Base-by-base conservation (phyloP, 2,329 filamentous ascomycete species). In the Fusarium dimerum region DNA sequence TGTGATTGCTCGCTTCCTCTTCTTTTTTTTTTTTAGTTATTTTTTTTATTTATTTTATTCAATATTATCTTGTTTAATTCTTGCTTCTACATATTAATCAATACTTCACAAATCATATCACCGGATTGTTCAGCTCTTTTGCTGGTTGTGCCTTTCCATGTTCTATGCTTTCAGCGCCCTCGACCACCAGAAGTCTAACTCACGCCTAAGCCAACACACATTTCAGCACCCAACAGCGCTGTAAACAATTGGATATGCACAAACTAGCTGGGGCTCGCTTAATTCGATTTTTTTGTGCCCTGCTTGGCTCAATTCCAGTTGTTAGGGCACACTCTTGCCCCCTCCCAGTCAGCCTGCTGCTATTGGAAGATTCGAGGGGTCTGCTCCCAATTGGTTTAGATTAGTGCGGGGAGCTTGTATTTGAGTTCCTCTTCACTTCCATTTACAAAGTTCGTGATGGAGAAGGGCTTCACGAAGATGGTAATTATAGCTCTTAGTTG, bases 1-100 rank as follows among this genome's bases (percentile, higher is more conserved):
- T 26, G 20, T 26, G 20, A 26, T 26, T 26, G 20, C 20, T 26
- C 20, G 20, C 20, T 26, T 26, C 20, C 20, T 26, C 20, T 26
- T 26, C 43, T 18, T 32, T 43, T 43, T 47, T 47, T 47, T 43
- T 47, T 43, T 39, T 40, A 15, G 40, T 29, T 38, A 3, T 39
- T 38, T 36, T 47, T 18, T 20, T 40, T 18, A 2, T 20, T 3
- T 29, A 30, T 41, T 20, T 29, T 26, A 26, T 26, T 26, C 20
- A 26, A 7, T 26, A 26, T 4, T 26, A 26, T 26, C 7, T 26
- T 5, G 4, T 26, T 26, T 26, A 5, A 17, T 16, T 16, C 9
- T 40, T 8, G 6, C 5, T 40, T 40, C 17, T 40, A 40, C 39
- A 10, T 13, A 36, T 16, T 40, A 26, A n/a, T 16, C 13, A 40